phyloP scores from a whole-genome alignment of 2,329 filamentous ascomycete genomes.

The Harringtonia aguacate region DNA sequence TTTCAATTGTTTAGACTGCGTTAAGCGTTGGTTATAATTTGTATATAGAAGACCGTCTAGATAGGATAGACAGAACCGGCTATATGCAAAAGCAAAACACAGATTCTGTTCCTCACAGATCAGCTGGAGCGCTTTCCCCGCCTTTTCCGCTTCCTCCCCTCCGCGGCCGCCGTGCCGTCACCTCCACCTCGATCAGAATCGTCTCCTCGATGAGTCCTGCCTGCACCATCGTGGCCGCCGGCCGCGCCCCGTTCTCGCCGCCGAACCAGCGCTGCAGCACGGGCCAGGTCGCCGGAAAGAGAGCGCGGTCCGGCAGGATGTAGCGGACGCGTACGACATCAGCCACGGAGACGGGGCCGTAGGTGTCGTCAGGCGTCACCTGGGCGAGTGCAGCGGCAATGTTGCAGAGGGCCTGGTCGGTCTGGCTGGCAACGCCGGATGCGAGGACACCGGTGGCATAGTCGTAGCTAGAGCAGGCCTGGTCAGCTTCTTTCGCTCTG shows the following conservation, averaged over 20 bases:
- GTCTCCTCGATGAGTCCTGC: constrained; percentile 37
- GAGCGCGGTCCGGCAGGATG: constrained; percentile 34
- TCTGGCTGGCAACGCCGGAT: constrained; percentile 31
- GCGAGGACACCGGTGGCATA: constrained; percentile 33
- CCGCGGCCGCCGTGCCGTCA: constrained; percentile 17
- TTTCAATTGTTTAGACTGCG: neutral
- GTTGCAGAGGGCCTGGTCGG: constrained; percentile 38
- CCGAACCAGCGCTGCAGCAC: constrained; percentile 39
- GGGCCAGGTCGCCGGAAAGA: constrained; percentile 38
- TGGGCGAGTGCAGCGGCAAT: constrained; percentile 32
- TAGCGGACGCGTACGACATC: constrained; percentile 43
- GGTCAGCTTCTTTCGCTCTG: too few species aligned
- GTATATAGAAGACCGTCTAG: too few species aligned
- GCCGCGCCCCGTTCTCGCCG: constrained; percentile 31
- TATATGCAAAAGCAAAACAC: too few species aligned
- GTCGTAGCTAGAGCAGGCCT: too few species aligned
- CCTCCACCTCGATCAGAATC: constrained; percentile 29
- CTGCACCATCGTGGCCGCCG: constrained; percentile 44
- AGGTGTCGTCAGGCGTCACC: constrained; percentile 23
- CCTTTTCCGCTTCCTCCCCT: neutral
- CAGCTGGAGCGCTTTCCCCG: neutral
- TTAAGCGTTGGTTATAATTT: too few species aligned
- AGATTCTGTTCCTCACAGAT: neutral
- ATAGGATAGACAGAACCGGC: too few species aligned
- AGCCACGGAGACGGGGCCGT: constrained; percentile 16